Evolutionary conservation across 225 moss, liverwort and hornwort species (phyloP).

Genomic region (Neckera pumila): DNA sequence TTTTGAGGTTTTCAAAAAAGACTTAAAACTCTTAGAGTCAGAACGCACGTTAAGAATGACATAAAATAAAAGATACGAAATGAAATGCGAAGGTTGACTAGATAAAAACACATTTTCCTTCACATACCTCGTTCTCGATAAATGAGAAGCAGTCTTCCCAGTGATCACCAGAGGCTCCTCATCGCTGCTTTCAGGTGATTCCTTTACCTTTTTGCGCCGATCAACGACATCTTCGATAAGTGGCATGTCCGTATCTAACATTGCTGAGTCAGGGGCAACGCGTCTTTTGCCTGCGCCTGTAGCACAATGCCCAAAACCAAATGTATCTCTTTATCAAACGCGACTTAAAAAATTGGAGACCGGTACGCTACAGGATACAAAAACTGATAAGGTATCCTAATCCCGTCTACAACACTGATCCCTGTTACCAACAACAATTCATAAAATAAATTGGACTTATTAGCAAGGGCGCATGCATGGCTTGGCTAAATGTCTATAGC

Average conservation of each 20-base stretch:
- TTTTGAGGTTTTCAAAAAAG: background rate
- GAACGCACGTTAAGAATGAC: background rate
- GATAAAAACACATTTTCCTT: background rate
- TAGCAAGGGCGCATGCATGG: background rate
- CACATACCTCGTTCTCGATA: conserved; percentile 51
- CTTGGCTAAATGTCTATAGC: background rate
- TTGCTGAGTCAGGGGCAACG: background rate
- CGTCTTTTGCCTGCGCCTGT: conserved; percentile 31
- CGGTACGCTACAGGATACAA: background rate
- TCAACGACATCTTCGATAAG: background rate
- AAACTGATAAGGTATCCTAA: background rate
- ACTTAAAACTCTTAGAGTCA: background rate
- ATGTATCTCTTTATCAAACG: background rate
- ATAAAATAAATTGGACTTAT: background rate
- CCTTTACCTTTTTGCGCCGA: conserved; percentile 57
- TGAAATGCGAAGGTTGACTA: background rate
- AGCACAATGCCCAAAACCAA: background rate
- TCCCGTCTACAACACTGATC: background rate
- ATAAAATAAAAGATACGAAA: background rate
- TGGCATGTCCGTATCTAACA: conserved; percentile 11
- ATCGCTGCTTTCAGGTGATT: conserved; percentile 33
- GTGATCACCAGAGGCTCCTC: conserved; percentile 17
- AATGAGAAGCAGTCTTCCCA: conserved; percentile 34
- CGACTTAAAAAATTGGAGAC: no score
- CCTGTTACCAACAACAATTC: background rate